A percentile compares a stretch with the other conserved stretches of the same genome.
Conservation (phyloP, 768 basidiomycete genomes). For the Lentinula guzmanii region DNA sequence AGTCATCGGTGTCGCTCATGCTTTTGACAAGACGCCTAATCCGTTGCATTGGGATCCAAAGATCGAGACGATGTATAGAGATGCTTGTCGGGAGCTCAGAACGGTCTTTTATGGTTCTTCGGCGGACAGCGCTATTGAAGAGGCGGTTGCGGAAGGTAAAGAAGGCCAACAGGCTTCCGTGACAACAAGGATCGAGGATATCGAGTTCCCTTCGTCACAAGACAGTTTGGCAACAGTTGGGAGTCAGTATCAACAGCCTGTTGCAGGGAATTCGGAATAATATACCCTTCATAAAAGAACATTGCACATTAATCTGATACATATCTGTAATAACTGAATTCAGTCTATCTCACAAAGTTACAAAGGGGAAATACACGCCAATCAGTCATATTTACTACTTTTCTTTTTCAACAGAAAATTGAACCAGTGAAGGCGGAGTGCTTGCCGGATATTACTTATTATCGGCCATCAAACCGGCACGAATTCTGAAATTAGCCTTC, state of each 20-base stretch:
- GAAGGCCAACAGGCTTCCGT: conserved; percentile 3
- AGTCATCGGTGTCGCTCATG: conserved; percentile 3
- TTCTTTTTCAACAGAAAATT: too few relatives aligned
- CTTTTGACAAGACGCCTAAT: conserved; percentile 4
- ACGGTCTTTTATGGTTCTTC: conserved; percentile 7
- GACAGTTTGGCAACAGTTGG: conserved; percentile 6
- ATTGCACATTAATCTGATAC: too few relatives aligned
- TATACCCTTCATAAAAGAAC: neutral
- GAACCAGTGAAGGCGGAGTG: too few relatives aligned
- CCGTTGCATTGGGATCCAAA: conserved; percentile 4
- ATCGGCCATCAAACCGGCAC: too few relatives aligned
- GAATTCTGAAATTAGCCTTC: too few relatives aligned
- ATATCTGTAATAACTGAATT: too few relatives aligned
- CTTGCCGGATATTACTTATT: too few relatives aligned
- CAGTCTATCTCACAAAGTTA: too few relatives aligned
- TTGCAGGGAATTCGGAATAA: neutral
- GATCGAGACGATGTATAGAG: conserved; percentile 6
- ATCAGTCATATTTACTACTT: too few relatives aligned
- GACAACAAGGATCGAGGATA: conserved; percentile 1
- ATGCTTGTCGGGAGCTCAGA: conserved; percentile 5
- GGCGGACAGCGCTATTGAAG: neutral
- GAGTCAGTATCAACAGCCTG: neutral
- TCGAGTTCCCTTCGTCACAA: neutral
- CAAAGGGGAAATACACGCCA: too few relatives aligned
- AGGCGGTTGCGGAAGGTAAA: neutral